Evolutionary conservation across 306 rosid genomes (phyloP).

Genomic region (Cucurbita moschata): DNA sequence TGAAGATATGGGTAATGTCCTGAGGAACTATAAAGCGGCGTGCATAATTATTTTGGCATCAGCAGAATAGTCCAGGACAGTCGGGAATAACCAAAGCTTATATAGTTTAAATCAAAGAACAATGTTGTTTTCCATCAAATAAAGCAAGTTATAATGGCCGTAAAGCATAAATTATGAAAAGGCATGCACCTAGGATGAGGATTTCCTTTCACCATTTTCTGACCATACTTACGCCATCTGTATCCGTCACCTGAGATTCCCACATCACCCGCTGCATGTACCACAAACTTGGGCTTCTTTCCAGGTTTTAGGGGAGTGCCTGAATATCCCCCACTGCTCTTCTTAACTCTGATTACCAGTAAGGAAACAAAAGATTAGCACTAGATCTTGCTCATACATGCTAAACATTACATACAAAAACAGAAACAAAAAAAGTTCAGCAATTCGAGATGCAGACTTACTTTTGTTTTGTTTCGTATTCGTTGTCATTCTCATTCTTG

Average conservation of each 20-base stretch:
- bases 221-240: conserved; percentile 97
- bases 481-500: conserved; percentile 49
- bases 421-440: neutral
- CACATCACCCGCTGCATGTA: conserved; percentile 89
- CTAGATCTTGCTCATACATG: neutral
- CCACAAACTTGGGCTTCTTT: conserved; percentile 68
- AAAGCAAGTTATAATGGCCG: neutral
- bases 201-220: conserved; percentile 97
- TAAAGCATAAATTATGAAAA: conserved; percentile 2
- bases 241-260: conserved; percentile 93
- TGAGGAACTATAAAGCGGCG: neutral
- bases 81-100: neutral
- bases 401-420: neutral
- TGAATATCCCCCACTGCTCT: conserved; percentile 29
- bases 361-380: conserved; percentile 5
- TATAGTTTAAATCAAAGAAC: neutral
- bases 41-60: neutral
- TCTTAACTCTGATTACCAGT: conserved; percentile 60
- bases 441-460: conserved; percentile 23
- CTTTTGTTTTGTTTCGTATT: conserved; percentile 59
- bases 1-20: neutral
- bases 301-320: conserved; percentile 37
- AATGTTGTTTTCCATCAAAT: neutral
- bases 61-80: neutral
- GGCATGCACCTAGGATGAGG: conserved; percentile 68